A percentile compares a stretch with the other conserved stretches of the same genome.
Evolutionary conservation across 2,329 filamentous ascomycete species (phyloP).

Genomic region (Fusarium udum): DNA sequence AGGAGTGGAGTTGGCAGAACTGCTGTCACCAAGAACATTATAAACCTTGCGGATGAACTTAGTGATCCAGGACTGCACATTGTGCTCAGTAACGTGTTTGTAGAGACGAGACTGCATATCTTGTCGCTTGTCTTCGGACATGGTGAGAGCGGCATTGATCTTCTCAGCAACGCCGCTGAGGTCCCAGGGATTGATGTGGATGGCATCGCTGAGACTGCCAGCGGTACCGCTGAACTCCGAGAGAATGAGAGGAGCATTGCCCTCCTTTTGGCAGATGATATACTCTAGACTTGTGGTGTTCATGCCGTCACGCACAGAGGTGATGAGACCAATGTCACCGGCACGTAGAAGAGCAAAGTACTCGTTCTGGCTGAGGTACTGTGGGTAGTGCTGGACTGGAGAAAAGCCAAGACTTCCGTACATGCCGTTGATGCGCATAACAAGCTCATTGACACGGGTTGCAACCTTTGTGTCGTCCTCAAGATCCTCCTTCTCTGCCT

Average conservation of each 20-base stretch:
- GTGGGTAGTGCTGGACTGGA: conserved; percentile 93
- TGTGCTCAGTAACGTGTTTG: conserved; percentile 84
- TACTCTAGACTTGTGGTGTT: conserved; percentile 97
- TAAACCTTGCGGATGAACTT: conserved; percentile 82
- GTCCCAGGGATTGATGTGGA: conserved; percentile 98
- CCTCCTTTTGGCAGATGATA: conserved; percentile 88
- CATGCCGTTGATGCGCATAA: conserved; percentile 89
- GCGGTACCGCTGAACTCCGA: conserved; percentile 97
- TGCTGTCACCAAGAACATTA: conserved; percentile 80
- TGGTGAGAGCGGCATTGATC: conserved; percentile 82
- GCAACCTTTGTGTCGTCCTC: conserved; percentile 77
- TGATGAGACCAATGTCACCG: conserved; percentile 92
- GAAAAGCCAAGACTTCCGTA: conserved; percentile 90
- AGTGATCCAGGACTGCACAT: conserved; percentile 85
- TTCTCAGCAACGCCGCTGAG: conserved; percentile 83
- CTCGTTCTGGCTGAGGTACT: conserved; percentile 88
- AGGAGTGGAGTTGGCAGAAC: conserved; percentile 80
- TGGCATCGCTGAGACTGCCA: conserved; percentile 82
- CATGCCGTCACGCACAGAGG: conserved; percentile 96
- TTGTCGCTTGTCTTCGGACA: conserved; percentile 72
- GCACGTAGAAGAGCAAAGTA: conserved; percentile 94
- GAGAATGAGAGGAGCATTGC: conserved; percentile 86
- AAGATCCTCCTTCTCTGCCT: conserved; percentile 79
- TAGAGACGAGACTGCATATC: conserved; percentile 80
- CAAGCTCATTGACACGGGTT: conserved; percentile 88